Percentiles rank a stretch among this genome's conserved stretches.
Conservation (phyloP, 2,329 filamentous ascomycete species). For the Triangularia setosa region DNA sequence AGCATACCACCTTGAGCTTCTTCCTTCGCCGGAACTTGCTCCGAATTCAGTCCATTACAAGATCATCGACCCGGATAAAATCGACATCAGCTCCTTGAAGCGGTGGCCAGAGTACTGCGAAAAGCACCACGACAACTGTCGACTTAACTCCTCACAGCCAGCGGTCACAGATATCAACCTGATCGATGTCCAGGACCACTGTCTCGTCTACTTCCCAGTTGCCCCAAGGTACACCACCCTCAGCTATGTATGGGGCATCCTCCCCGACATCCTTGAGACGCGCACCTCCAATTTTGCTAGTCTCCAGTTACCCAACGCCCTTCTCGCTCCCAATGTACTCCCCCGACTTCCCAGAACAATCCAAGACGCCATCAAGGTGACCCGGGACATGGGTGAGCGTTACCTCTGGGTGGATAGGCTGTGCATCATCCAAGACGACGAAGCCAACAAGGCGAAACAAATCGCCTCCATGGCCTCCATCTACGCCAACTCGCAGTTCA, state of each 20-base stretch:
- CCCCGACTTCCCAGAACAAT: slow-evolving; percentile 8
- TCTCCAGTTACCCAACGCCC: background rate
- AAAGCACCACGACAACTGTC: background rate
- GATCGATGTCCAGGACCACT: background rate
- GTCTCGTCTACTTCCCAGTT: background rate
- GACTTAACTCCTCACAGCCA: background rate
- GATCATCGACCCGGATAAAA: background rate
- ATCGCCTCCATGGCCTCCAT: slow-evolving; percentile 18
- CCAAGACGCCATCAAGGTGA: slow-evolving; percentile 14
- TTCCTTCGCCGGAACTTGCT: background rate
- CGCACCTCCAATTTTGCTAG: background rate
- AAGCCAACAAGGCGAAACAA: slow-evolving; percentile 13
- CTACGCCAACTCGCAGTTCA: slow-evolving; percentile 15
- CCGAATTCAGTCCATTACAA: background rate
- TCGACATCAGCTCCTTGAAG: background rate
- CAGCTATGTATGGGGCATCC: slow-evolving; percentile 21
- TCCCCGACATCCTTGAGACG: slow-evolving; percentile 4
- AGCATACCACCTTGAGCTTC: background rate
- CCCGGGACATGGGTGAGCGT: background rate
- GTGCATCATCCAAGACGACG: slow-evolving; percentile 20
- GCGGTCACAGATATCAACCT: background rate
- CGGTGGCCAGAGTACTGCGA: background rate
- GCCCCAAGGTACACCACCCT: slow-evolving; percentile 11
- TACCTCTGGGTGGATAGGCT: slow-evolving; percentile 20
- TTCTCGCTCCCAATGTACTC: background rate